Conservation (phyloP, 2,329 filamentous ascomycete species). For the Ceratocystis huliohia region DNA sequence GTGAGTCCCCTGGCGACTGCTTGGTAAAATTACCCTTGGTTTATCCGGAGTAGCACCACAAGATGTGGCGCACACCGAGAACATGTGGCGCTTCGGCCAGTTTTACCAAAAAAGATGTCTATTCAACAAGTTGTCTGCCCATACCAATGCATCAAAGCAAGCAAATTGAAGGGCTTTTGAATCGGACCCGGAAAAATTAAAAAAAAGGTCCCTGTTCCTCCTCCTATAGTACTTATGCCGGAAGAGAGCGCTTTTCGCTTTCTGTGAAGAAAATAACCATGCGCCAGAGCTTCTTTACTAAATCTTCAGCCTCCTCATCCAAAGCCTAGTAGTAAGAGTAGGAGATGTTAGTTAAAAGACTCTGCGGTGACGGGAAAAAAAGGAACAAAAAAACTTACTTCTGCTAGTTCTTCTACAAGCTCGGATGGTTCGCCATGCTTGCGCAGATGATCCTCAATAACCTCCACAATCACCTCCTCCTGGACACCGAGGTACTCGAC, state of each 20-base stretch:
- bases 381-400: constrained; percentile 42
- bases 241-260: constrained; percentile 78
- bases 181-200: not conserved
- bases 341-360: constrained; percentile 3
- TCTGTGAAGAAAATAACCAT: constrained; percentile 98
- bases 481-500: constrained; percentile 93
- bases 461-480: constrained; percentile 87
- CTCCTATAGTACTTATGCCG: constrained; percentile 37
- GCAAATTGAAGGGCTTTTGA: not conserved
- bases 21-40: not conserved
- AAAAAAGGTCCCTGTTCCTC: not conserved
- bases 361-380: not conserved
- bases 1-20: not conserved
- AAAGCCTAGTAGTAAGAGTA: constrained; percentile 46
- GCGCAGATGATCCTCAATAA: constrained; percentile 76
- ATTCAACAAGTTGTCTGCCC: not conserved
- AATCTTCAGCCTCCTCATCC: constrained; percentile 84
- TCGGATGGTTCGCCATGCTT: constrained; percentile 63
- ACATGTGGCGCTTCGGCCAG: not conserved
- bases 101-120: not conserved
- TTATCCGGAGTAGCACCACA: not conserved
- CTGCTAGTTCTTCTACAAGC: constrained; percentile 72
- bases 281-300: constrained; percentile 95
- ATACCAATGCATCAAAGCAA: not conserved
- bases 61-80: not conserved